A percentile compares a stretch with the other conserved stretches of the same genome.
These are phyloP conservation scores for Salix dunnii DNA, from an alignment of 345 rosid species.

Conservation along the genomic window DNA sequence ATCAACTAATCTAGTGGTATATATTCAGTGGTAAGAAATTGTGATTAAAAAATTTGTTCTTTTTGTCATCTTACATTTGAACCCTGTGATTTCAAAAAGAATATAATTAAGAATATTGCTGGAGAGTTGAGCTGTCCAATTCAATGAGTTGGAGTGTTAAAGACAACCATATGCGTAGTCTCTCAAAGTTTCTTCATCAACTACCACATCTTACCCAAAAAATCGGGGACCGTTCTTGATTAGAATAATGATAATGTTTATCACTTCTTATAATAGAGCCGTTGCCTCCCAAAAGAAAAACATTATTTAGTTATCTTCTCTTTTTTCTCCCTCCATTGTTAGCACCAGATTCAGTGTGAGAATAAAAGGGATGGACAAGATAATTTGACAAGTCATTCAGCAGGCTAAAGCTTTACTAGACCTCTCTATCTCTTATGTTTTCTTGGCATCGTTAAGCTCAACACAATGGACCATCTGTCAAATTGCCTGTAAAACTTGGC, in stretches of 20 bases:
- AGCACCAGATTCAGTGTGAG: slow-evolving; percentile 1
- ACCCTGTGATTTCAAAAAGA: too few relatives aligned
- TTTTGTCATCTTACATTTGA: too few relatives aligned
- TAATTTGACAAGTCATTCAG: slow-evolving; percentile 13
- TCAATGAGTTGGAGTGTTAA: too few relatives aligned
- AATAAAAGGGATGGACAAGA: slow-evolving; percentile 7
- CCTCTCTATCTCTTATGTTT: not conserved
- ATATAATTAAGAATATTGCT: too few relatives aligned
- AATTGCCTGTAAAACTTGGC: not conserved
- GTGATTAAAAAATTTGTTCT: too few relatives aligned
- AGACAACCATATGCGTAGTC: slow-evolving; percentile 28
- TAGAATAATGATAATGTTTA: slow-evolving; percentile 1
- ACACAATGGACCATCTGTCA: not conserved
- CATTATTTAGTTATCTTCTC: slow-evolving; percentile 15
- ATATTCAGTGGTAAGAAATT: too few relatives aligned
- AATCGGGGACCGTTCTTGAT: too few relatives aligned
- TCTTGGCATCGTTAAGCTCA: not conserved
- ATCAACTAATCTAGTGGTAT: too few relatives aligned
- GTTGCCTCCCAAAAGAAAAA: slow-evolving; percentile 20
- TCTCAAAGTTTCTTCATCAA: not conserved
- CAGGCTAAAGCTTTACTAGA: not conserved
- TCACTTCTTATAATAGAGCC: not conserved
- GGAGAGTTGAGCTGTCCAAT: too few relatives aligned
- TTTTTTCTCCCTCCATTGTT: too few relatives aligned
- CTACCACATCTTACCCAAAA: slow-evolving; percentile 11